Evolutionary conservation across 2,329 filamentous ascomycete genomes (phyloP).

Genomic region (Alternaria incomplexa): DNA sequence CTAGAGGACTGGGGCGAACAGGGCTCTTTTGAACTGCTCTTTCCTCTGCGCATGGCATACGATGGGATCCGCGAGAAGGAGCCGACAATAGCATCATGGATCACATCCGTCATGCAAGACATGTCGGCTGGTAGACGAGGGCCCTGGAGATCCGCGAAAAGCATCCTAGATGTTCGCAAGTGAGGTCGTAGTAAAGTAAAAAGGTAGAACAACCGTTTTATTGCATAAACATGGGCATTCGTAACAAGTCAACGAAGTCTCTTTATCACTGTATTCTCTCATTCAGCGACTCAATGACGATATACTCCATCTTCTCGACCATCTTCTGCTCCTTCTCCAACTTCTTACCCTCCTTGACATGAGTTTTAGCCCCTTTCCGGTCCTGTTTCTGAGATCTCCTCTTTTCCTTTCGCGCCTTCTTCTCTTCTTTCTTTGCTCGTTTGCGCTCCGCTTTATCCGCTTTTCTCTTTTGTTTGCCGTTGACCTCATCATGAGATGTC

Average conservation of each 20-base stretch:
- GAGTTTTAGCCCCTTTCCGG: neutral
- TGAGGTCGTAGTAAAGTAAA: neutral
- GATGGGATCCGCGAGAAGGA: neutral
- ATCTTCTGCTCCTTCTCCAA: neutral
- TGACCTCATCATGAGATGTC: neutral
- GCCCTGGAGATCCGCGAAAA: neutral
- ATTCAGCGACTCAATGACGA: neutral
- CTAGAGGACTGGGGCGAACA: neutral
- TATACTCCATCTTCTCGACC: neutral
- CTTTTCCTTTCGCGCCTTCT: neutral
- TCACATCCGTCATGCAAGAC: neutral
- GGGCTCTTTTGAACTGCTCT: neutral
- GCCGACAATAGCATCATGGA: neutral
- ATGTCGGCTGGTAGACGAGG: neutral
- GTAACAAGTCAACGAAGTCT: neutral
- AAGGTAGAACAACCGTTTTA: neutral
- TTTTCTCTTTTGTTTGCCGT: neutral
- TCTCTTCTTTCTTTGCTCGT: neutral
- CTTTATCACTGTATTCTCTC: neutral
- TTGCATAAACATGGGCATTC: neutral
- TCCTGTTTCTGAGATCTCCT: neutral
- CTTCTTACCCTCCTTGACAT: neutral
- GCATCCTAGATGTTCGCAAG: neutral
- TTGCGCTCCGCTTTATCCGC: neutral
- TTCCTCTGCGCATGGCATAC: conserved; percentile 3